Conservation (phyloP, 495 filamentous ascomycete genomes). For the Staphylotrichum longicolle region DNA sequence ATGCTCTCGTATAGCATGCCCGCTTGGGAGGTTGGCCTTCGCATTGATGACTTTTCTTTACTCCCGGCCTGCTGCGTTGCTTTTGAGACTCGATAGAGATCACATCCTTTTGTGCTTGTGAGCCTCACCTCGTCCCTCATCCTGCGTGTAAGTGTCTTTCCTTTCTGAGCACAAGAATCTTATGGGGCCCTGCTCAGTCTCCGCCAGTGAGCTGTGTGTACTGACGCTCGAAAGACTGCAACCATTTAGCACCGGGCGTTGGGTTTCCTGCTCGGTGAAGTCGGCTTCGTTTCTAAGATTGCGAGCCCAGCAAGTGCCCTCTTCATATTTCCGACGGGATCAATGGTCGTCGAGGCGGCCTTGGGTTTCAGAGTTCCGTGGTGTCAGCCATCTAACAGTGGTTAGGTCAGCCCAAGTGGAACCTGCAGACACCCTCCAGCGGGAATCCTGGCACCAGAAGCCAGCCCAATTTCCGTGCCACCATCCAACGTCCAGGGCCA, state of each 20-base stretch:
- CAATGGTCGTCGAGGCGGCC: not conserved
- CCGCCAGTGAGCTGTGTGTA: not conserved
- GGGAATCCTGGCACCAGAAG: conserved; percentile 14
- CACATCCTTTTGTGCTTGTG: conserved; percentile 8
- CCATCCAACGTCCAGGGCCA: conserved; percentile 20
- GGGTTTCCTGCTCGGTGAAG: not conserved
- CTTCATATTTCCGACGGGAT: not conserved
- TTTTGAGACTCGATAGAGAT: not conserved
- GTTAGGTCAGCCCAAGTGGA: conserved; percentile 22
- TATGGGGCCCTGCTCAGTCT: not conserved
- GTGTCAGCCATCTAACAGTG: conserved; percentile 18
- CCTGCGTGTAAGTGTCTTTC: conserved; percentile 17
- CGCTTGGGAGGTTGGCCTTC: not conserved
- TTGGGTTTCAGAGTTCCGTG: conserved; percentile 1
- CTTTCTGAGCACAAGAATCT: not conserved
- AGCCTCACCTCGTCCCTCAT: not conserved
- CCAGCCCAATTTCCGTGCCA: conserved; percentile 32
- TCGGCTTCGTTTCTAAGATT: too few species aligned
- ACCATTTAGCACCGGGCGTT: not conserved
- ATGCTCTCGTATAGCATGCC: not conserved
- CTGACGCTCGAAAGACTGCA: not conserved
- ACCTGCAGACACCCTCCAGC: conserved; percentile 8
- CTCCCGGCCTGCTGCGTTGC: not conserved
- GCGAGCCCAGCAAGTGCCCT: too few species aligned
- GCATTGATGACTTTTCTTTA: not conserved